Conservation (phyloP, 768 basidiomycete genomes). For the Suillus clintonianus region DNA sequence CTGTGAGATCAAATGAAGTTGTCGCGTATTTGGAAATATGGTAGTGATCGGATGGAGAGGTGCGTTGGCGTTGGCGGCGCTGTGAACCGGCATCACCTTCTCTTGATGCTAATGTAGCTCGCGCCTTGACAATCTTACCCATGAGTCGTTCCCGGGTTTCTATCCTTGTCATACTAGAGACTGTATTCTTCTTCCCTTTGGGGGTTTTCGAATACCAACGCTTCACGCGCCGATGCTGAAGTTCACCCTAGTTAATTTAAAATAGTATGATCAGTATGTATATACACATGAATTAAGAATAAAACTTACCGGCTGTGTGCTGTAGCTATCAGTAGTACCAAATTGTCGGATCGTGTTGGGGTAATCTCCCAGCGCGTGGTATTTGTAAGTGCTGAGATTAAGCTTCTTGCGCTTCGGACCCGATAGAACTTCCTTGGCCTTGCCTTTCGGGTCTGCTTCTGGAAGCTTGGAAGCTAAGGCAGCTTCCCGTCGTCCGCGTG, state of each 20-base stretch:
- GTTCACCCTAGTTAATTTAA: slow-evolving; percentile 40
- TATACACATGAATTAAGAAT: background rate
- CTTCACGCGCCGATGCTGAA: slow-evolving; percentile 37
- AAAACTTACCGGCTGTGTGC: slow-evolving; percentile 28
- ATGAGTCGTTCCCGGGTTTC: slow-evolving; percentile 18
- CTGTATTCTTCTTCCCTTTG: slow-evolving; percentile 25
- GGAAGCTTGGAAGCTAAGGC: background rate
- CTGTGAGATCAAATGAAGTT: slow-evolving; percentile 12
- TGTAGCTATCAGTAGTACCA: slow-evolving; percentile 38
- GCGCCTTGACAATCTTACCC: slow-evolving; percentile 13
- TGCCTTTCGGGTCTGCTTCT: background rate
- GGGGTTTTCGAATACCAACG: slow-evolving; percentile 35
- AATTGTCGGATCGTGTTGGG: slow-evolving; percentile 9
- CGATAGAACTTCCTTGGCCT: background rate
- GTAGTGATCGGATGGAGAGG: slow-evolving; percentile 25
- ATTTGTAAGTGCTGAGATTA: slow-evolving; percentile 12
- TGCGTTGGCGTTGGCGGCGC: slow-evolving; percentile 14
- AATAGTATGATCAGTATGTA: background rate
- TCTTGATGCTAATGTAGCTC: background rate
- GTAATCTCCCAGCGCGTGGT: slow-evolving; percentile 12
- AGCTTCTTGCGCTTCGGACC: slow-evolving; percentile 2
- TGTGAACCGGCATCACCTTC: background rate
- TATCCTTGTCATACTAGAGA: slow-evolving; percentile 28
- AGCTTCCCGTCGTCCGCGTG: slow-evolving; percentile 9
- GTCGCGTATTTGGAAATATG: slow-evolving; percentile 20